Percentiles rank a stretch among this genome's conserved stretches.
Conservation (phyloP, 768 basidiomycete genomes). For the Lactarius evosmus region DNA sequence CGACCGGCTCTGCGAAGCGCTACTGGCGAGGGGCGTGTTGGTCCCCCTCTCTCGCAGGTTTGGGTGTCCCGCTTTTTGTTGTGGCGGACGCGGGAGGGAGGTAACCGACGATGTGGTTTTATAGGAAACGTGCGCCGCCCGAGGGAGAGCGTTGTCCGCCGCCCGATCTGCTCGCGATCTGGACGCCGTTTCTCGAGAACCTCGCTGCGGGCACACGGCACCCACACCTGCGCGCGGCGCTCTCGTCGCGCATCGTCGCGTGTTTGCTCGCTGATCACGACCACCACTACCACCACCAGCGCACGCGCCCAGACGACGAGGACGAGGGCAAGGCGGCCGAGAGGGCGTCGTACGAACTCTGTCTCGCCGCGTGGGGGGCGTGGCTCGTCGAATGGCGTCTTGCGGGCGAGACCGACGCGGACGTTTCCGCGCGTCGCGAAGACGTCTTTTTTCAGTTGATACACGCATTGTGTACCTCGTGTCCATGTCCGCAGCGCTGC, state of each 20-base stretch:
- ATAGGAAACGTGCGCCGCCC: conserved; percentile 55
- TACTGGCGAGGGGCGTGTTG: conserved; percentile 69
- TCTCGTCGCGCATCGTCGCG: conserved; percentile 47
- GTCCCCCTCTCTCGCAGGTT: conserved; percentile 87
- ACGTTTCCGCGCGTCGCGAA: conserved; percentile 42
- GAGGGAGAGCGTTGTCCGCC: conserved; percentile 49
- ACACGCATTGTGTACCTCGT: conserved; percentile 38
- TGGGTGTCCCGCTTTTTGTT: conserved; percentile 28
- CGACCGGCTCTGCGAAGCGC: conserved; percentile 59
- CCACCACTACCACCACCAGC: too few species aligned
- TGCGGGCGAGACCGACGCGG: conserved; percentile 33
- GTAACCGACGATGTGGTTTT: not conserved
- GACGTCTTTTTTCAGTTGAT: conserved; percentile 47
- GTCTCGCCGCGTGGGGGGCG: conserved; percentile 65
- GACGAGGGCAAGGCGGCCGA: conserved; percentile 28
- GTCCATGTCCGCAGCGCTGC: conserved; percentile 34
- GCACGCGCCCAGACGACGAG: conserved; percentile 7
- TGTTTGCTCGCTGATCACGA: conserved; percentile 33
- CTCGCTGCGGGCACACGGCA: conserved; percentile 48
- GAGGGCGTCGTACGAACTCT: conserved; percentile 48
- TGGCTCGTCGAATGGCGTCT: conserved; percentile 54
- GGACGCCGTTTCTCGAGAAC: conserved; percentile 62
- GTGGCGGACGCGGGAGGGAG: too few species aligned
- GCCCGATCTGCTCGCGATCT: conserved; percentile 51
- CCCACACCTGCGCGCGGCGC: conserved; percentile 47